These are phyloP conservation scores for Ceratocystis papillata DNA, from an alignment of 2,329 filamentous ascomycete species.

Conservation along the genomic window DNA sequence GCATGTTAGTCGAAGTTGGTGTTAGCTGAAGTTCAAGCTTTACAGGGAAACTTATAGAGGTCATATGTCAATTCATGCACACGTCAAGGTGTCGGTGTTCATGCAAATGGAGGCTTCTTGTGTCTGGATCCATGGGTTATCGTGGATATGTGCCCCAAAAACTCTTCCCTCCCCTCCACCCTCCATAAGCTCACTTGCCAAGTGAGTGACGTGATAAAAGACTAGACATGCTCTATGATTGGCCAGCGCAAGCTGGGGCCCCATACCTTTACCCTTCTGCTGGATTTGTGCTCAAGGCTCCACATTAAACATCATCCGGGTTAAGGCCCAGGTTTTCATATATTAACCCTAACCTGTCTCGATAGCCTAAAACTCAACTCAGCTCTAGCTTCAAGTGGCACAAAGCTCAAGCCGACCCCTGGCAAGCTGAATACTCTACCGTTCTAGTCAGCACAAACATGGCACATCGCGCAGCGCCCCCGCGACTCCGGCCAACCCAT, in stretches of 20 bases:
- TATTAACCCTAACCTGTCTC: background rate
- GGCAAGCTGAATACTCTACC: no score
- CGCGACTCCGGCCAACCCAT: constrained; percentile 48
- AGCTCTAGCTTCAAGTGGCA: background rate
- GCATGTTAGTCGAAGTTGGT: no score
- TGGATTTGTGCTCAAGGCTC: background rate
- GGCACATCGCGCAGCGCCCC: background rate
- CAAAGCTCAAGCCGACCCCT: background rate
- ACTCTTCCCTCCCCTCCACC: no score
- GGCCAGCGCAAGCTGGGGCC: background rate
- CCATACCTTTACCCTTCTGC: background rate
- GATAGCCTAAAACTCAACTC: background rate
- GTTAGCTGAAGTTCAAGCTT: no score
- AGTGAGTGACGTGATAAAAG: background rate
- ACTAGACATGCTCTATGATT: background rate
- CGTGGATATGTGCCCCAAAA: no score
- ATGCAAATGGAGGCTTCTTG: no score
- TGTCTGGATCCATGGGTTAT: no score
- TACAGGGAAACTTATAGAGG: no score
- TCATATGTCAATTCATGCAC: no score
- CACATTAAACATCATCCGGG: background rate
- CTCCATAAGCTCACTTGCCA: background rate
- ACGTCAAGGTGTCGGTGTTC: no score
- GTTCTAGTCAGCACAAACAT: background rate
- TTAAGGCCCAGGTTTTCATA: background rate